These are phyloP conservation scores for Hanseniaspora lachancei DNA, from an alignment of 805 yeast species.

Conservation along the genomic window DNA sequence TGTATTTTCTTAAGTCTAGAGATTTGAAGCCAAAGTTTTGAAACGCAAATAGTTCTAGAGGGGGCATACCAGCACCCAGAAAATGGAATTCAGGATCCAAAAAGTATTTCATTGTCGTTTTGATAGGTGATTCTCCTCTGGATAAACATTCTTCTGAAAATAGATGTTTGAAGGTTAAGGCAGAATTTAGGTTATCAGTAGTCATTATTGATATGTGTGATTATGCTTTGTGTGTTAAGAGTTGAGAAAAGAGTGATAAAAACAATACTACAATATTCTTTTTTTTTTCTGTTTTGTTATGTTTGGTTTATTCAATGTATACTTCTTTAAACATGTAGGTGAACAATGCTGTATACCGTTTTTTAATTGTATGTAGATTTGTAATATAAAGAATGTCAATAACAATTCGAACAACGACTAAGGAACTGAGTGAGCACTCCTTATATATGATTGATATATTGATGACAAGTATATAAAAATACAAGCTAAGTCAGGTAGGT, in stretches of 20 bases:
- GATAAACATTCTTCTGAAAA: constrained; percentile 31
- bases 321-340: too few species aligned
- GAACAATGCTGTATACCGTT: too few species aligned
- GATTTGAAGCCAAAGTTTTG: constrained; percentile 43
- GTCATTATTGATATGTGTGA: constrained; percentile 17
- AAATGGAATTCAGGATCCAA: constrained; percentile 51
- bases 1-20: constrained; percentile 40
- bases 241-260: neutral
- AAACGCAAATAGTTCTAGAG: constrained; percentile 64
- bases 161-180: constrained; percentile 50
- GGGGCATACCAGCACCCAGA: constrained; percentile 75
- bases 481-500: too few species aligned
- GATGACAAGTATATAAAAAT: too few species aligned
- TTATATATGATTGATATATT: constrained; percentile 1
- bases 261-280: too few species aligned
- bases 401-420: neutral
- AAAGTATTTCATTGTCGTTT: constrained; percentile 55
- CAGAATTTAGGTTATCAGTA: neutral
- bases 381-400: too few species aligned
- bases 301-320: neutral
- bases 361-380: too few species aligned
- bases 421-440: too few species aligned
- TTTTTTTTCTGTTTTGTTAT: neutral
- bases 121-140: constrained; percentile 45
- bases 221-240: constrained; percentile 39